Evolutionary conservation across 352 stramenopile genomes (phyloP).

Genomic region (Elongisporangium prolatum): DNA sequence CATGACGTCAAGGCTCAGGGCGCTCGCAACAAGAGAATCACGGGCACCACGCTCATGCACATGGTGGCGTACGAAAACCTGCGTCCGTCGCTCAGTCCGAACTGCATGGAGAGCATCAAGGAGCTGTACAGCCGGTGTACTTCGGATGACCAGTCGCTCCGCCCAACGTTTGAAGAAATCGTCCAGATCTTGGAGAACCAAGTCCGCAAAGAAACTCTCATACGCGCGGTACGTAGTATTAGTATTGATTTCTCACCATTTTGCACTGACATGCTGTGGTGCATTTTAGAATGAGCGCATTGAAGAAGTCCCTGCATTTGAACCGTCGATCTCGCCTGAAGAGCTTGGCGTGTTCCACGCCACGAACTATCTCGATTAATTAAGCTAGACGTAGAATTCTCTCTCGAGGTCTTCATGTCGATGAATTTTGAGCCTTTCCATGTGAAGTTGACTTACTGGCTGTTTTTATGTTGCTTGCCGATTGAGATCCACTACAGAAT

Average conservation of each 20-base stretch:
- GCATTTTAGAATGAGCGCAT: constrained; percentile 36
- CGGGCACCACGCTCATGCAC: constrained; percentile 83
- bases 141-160: constrained; percentile 61
- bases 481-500: too few relatives aligned
- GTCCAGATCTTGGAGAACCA: constrained; percentile 82
- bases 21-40: constrained; percentile 81
- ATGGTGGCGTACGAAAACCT: constrained; percentile 89
- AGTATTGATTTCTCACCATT: constrained; percentile 3
- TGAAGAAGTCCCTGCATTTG: constrained; percentile 20
- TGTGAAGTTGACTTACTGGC: neutral
- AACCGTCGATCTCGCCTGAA: constrained; percentile 42
- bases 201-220: constrained; percentile 81
- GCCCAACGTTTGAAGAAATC: constrained; percentile 85
- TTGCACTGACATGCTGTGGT: constrained; percentile 3
- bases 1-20: constrained; percentile 84
- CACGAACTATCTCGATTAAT: constrained; percentile 81
- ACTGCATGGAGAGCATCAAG: constrained; percentile 79
- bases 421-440: constrained; percentile 15
- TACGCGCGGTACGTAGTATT: constrained; percentile 54
- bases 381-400: neutral
- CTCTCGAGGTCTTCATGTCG: neutral
- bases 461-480: constrained; percentile 1
- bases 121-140: constrained; percentile 81
- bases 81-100: constrained; percentile 75
- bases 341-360: constrained; percentile 81